Percentiles rank a stretch among this genome's conserved stretches.
These are phyloP conservation scores for Corinectria fuckeliana DNA, from an alignment of 2,329 filamentous ascomycete genomes.

Conservation along the genomic window DNA sequence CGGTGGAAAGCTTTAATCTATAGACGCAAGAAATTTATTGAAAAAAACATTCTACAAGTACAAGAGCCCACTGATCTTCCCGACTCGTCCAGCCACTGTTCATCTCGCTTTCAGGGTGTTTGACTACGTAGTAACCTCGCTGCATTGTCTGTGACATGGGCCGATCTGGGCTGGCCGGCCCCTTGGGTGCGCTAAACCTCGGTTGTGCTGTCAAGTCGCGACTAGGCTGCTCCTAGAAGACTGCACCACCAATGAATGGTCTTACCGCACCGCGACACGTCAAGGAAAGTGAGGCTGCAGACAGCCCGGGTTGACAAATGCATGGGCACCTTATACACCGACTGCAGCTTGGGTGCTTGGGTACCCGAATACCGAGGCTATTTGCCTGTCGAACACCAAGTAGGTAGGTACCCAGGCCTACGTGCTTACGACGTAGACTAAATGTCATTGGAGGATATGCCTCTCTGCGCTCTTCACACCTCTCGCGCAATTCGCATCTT, in stretches of 20 bases:
- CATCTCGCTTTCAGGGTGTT: not conserved
- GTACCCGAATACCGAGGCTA: not conserved
- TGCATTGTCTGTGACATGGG: not conserved
- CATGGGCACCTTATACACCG: not conserved
- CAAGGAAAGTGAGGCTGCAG: slow-evolving; percentile 5
- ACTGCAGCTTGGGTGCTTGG: no score
- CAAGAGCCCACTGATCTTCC: not conserved
- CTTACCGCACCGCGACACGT: not conserved
- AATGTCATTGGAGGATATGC: no score
- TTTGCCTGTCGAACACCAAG: no score
- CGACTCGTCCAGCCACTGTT: slow-evolving; percentile 3
- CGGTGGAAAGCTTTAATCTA: not conserved
- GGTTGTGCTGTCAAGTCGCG: not conserved
- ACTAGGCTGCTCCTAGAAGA: slow-evolving; percentile 7
- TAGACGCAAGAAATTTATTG: not conserved
- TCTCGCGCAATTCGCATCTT: not conserved
- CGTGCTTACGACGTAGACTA: no score
- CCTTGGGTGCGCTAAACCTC: not conserved
- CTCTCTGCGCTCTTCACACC: no score
- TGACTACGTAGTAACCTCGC: no score
- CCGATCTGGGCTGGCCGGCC: slow-evolving; percentile 1
- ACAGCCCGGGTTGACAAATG: not conserved
- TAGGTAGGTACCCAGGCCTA: no score
- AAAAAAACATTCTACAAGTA: no score
- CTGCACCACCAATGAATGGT: no score